Conservation (phyloP, 345 rosid species). For the Firmiana major region DNA sequence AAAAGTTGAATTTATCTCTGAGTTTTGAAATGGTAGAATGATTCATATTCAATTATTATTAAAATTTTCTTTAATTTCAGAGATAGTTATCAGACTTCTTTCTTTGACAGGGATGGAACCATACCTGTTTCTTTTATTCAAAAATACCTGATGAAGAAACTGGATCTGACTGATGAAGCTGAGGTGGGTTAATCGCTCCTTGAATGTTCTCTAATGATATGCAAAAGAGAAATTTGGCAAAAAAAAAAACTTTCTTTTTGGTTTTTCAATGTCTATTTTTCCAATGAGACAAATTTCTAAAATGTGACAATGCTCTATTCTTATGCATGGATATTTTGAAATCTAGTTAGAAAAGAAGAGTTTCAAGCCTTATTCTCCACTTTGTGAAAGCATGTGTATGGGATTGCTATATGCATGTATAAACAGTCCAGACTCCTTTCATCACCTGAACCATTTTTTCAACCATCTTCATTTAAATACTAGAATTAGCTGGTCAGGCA, state of each 20-base stretch:
- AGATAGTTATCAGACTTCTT: constrained; percentile 1
- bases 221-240: constrained; percentile 10
- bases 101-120: constrained; percentile 64
- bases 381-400: not conserved
- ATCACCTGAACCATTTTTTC: not conserved
- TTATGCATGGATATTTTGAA: not conserved
- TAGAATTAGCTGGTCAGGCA: not conserved
- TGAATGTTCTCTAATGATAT: constrained; percentile 5
- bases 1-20: not conserved
- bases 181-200: constrained; percentile 52
- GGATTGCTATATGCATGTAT: not conserved
- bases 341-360: not conserved
- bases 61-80: constrained; percentile 4
- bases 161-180: constrained; percentile 58
- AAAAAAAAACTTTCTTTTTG: not conserved
- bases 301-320: not conserved
- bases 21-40: not conserved
- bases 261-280: not conserved
- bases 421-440: not conserved
- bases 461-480: not conserved
- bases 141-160: constrained; percentile 77
- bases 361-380: not conserved
- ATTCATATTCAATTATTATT: not conserved
- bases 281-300: not conserved
- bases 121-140: constrained; percentile 74